Conservation (phyloP, 441 rosid species). For the Francoa sonchifolia region DNA sequence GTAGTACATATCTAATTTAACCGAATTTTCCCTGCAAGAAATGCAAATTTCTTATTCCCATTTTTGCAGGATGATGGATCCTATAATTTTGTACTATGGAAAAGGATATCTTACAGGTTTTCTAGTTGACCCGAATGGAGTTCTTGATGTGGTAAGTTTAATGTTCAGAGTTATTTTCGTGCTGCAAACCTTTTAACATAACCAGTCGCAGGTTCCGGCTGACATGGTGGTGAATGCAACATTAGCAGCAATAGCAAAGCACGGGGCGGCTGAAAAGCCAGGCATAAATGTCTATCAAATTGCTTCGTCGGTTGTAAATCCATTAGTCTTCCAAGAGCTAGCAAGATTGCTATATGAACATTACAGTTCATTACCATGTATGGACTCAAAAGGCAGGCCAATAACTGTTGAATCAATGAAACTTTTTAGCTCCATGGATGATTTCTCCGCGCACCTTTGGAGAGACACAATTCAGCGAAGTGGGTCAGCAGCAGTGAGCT, state of each 20-base stretch:
- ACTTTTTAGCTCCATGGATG: slow-evolving; percentile 63
- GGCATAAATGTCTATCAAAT: slow-evolving; percentile 67
- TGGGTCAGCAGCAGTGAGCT: slow-evolving; percentile 25
- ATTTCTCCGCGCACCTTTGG: slow-evolving; percentile 50
- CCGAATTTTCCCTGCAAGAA: too few relatives aligned
- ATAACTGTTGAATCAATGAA: slow-evolving; percentile 63
- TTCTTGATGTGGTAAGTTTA: slow-evolving; percentile 79
- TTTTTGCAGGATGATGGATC: slow-evolving; percentile 83
- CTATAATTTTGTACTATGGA: slow-evolving; percentile 72
- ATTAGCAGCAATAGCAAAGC: slow-evolving; percentile 82
- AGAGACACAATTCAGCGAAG: slow-evolving; percentile 28
- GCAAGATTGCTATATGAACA: slow-evolving; percentile 52
- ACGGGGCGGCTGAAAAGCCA: slow-evolving; percentile 45
- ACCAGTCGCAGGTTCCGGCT: slow-evolving; percentile 53
- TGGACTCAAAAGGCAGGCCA: slow-evolving; percentile 71
- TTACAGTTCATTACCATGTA: slow-evolving; percentile 50
- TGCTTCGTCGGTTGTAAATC: slow-evolving; percentile 83
- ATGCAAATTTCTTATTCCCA: too few relatives aligned
- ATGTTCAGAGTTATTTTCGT: too few relatives aligned
- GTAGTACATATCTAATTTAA: too few relatives aligned
- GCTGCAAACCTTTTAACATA: neutral
- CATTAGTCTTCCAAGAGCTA: slow-evolving; percentile 56
- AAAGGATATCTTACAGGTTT: slow-evolving; percentile 89
- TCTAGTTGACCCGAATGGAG: slow-evolving; percentile 68
- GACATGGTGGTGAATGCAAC: slow-evolving; percentile 93